Evolutionary conservation across 108 stramenopile species (phyloP).

Genomic region (Pseudonitzschia multiseries): DNA sequence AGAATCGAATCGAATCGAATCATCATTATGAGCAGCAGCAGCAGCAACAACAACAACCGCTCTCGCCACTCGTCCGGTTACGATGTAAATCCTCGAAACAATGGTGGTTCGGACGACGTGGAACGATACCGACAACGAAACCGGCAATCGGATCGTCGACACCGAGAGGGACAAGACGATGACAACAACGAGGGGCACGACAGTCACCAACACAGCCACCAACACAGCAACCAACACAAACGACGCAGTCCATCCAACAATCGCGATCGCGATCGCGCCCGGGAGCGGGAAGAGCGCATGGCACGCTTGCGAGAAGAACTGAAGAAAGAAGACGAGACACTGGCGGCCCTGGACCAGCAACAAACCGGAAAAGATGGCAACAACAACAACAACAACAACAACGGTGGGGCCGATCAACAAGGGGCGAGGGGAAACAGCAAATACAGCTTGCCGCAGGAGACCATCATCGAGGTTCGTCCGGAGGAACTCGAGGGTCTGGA

Average conservation of each 20-base stretch:
- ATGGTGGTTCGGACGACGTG: background rate
- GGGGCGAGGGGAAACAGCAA: conserved; percentile 11
- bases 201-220: background rate
- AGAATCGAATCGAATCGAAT: too few relatives aligned
- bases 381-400: too few relatives aligned
- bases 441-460: conserved; percentile 35
- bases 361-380: conserved; percentile 19
- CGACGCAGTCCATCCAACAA: background rate
- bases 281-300: conserved; percentile 69
- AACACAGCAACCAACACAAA: background rate
- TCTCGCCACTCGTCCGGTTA: background rate
- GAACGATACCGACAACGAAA: conserved; percentile 11
- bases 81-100: background rate
- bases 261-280: conserved; percentile 43
- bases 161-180: background rate
- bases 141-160: background rate
- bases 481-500: conserved; percentile 61
- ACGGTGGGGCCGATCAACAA: background rate
- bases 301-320: conserved; percentile 75
- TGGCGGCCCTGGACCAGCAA: conserved; percentile 23
- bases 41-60: too few relatives aligned
- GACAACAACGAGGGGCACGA: background rate
- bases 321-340: conserved; percentile 58
- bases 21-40: background rate
- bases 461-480: conserved; percentile 43